These are phyloP conservation scores for Alternaria panax DNA, from an alignment of 2,329 filamentous ascomycete genomes.

Conservation along the genomic window DNA sequence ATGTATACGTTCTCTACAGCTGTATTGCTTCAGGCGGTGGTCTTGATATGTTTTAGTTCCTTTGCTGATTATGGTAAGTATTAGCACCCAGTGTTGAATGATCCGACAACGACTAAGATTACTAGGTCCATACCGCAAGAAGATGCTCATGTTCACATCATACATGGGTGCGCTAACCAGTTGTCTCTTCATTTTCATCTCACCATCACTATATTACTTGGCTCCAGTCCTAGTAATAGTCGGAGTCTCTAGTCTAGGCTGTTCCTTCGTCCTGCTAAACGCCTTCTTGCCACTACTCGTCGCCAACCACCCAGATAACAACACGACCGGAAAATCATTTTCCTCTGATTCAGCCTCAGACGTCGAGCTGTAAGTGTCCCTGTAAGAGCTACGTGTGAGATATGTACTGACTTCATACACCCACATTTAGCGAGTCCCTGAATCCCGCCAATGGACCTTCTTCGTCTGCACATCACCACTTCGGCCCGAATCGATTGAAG, in stretches of 20 bases:
- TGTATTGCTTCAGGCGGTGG: constrained; percentile 82
- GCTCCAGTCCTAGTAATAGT: constrained; percentile 82
- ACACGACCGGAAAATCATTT: constrained; percentile 11
- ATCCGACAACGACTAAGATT: background rate
- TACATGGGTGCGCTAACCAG: constrained; percentile 78
- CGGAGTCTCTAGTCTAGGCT: constrained; percentile 88
- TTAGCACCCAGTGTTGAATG: background rate
- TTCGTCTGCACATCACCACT: constrained; percentile 5
- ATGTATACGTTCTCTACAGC: constrained; percentile 95
- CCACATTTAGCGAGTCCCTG: too few species aligned
- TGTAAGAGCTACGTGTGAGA: too few species aligned
- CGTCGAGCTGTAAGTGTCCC: too few species aligned
- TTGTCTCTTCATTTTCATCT: constrained; percentile 81
- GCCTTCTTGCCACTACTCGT: constrained; percentile 90
- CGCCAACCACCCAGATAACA: constrained; percentile 71
- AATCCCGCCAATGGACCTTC: constrained; percentile 21
- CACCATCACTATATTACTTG: constrained; percentile 76
- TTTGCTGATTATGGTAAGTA: constrained; percentile 85
- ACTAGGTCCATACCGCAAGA: constrained; percentile 74
- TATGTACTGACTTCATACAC: too few species aligned
- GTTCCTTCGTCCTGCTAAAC: constrained; percentile 95
- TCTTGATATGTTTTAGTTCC: constrained; percentile 91
- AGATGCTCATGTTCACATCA: constrained; percentile 79
- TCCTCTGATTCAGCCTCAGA: constrained; percentile 24
- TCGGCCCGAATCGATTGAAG: constrained; percentile 51